These are phyloP conservation scores for Epichloe elymi DNA, from an alignment of 2,329 filamentous ascomycete species.

Conservation along the genomic window DNA sequence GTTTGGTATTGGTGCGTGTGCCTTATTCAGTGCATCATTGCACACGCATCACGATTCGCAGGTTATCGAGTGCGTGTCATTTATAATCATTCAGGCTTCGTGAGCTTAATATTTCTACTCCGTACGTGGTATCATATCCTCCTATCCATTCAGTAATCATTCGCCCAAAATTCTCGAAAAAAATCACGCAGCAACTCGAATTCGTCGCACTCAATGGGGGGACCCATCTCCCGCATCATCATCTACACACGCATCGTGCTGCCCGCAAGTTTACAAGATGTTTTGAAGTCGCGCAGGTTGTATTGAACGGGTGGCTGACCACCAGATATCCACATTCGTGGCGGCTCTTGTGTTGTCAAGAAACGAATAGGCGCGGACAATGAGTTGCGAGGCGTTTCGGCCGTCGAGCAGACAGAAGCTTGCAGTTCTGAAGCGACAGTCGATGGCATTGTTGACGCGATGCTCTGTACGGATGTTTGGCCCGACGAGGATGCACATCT, in stretches of 20 bases:
- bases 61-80: too few species aligned
- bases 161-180: too few species aligned
- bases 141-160: too few species aligned
- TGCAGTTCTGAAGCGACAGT: conserved; percentile 20
- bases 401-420: conserved; percentile 12
- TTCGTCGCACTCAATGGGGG: too few species aligned
- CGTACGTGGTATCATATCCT: too few species aligned
- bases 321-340: conserved; percentile 24
- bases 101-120: too few species aligned
- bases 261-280: conserved; percentile 41
- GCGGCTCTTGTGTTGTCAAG: conserved; percentile 16
- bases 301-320: conserved; percentile 18
- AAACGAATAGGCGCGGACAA: conserved; percentile 19
- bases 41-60: too few species aligned
- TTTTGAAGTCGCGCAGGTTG: neutral
- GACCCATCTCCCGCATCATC: too few species aligned
- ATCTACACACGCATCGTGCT: neutral
- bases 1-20: too few species aligned
- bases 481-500: conserved; percentile 8
- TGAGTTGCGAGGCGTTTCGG: neutral
- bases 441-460: conserved; percentile 15
- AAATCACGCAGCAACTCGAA: too few species aligned
- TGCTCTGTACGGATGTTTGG: conserved; percentile 7
- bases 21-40: too few species aligned
- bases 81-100: too few species aligned